Conservation (phyloP, 768 basidiomycete species). For the Saitozyma sp. region DNA sequence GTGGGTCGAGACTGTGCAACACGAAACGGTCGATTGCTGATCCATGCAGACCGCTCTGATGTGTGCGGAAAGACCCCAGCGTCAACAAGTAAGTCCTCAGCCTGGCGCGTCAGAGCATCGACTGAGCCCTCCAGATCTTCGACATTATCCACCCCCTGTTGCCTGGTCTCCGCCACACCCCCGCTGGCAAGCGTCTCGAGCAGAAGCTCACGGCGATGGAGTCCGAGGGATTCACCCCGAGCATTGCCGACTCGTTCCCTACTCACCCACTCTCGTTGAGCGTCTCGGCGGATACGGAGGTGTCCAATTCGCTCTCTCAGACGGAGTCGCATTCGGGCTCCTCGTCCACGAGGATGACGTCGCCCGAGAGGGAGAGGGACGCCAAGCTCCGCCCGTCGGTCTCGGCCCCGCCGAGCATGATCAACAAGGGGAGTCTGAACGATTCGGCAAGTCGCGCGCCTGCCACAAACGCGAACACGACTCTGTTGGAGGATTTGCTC, state of each 20-base stretch:
- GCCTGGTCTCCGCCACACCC: constrained; percentile 30
- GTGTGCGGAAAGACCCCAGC: constrained; percentile 22
- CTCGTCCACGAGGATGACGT: constrained; percentile 1
- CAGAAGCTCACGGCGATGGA: constrained; percentile 16
- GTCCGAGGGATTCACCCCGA: constrained; percentile 15
- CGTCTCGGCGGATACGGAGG: not conserved
- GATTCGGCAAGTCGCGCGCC: too few relatives aligned
- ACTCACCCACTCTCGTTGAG: not conserved
- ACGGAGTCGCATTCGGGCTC: not conserved
- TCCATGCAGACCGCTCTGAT: constrained; percentile 23
- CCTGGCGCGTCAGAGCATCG: not conserved
- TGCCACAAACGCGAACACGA: too few relatives aligned
- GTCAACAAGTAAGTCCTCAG: constrained; percentile 19
- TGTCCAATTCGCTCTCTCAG: not conserved
- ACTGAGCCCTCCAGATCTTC: constrained; percentile 21
- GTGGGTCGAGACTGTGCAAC: constrained; percentile 14
- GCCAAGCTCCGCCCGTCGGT: constrained; percentile 5
- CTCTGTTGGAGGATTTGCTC: too few relatives aligned
- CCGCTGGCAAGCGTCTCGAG: constrained; percentile 40
- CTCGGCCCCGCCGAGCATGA: not conserved
- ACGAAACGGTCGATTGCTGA: not conserved
- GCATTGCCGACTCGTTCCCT: constrained; percentile 2
- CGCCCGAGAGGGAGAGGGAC: constrained; percentile 1
- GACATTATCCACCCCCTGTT: constrained; percentile 24
- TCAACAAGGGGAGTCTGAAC: too few relatives aligned